phyloP scores from a whole-genome alignment of 1,139 yeast genomes.

The Nakaseomyces sp. region DNA sequence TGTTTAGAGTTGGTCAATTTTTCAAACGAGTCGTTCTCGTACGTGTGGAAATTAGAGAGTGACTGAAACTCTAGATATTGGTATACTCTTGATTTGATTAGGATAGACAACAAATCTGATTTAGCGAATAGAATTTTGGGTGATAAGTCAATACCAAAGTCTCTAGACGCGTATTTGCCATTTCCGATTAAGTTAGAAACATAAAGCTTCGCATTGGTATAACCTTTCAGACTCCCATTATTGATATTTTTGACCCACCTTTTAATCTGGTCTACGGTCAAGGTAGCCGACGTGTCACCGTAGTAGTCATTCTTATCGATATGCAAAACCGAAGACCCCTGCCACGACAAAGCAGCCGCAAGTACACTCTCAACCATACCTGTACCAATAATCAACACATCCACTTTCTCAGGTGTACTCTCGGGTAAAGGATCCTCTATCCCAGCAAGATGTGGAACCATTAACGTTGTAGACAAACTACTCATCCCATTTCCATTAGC shows the following conservation, averaged over 20 bases:
- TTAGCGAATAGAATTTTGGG: slow-evolving; percentile 85
- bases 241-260: slow-evolving; percentile 70
- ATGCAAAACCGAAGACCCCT: slow-evolving; percentile 83
- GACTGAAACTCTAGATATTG: slow-evolving; percentile 90
- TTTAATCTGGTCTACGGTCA: slow-evolving; percentile 76
- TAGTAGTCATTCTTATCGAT: slow-evolving; percentile 75
- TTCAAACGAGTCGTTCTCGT: slow-evolving; percentile 82
- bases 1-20: slow-evolving; percentile 77
- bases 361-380: slow-evolving; percentile 81
- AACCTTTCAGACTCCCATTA: slow-evolving; percentile 32
- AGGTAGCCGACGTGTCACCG: slow-evolving; percentile 81
- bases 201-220: slow-evolving; percentile 58
- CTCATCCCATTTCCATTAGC: slow-evolving; percentile 8
- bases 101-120: slow-evolving; percentile 69
- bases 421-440: slow-evolving; percentile 55
- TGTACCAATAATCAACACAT: slow-evolving; percentile 85
- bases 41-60: slow-evolving; percentile 79
- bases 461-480: slow-evolving; percentile 47
- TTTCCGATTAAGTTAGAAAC: slow-evolving; percentile 50
- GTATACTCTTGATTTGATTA: slow-evolving; percentile 77
- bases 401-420: slow-evolving; percentile 56
- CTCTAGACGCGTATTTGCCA: slow-evolving; percentile 39
- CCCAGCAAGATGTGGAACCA: slow-evolving; percentile 76
- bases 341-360: slow-evolving; percentile 96
- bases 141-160: slow-evolving; percentile 81